Evolutionary conservation across 164 flowering plant species (phyloP).

Genomic region (Platanus orientalis): DNA sequence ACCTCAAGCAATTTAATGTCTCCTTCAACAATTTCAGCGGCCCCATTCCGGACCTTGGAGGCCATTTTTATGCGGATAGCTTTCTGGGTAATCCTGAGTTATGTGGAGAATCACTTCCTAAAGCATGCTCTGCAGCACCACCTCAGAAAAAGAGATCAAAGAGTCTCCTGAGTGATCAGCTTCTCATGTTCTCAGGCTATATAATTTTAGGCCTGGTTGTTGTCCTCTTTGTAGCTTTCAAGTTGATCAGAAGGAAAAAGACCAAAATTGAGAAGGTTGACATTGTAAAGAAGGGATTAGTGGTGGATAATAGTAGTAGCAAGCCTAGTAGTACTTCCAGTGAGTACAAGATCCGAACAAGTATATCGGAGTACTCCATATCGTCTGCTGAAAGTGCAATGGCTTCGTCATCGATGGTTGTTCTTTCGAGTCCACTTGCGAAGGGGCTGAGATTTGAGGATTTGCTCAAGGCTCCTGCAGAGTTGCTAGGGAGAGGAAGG

Average conservation of each 20-base stretch:
- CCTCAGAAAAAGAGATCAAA: conserved; percentile 16
- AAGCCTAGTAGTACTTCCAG: conserved; percentile 19
- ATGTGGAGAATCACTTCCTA: conserved; percentile 44
- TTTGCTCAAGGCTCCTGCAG: conserved; percentile 65
- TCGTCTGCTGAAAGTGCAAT: conserved; percentile 34
- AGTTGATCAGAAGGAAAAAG: conserved; percentile 18
- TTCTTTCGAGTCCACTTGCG: conserved; percentile 36
- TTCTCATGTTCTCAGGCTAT: conserved; percentile 49
- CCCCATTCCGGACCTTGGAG: conserved; percentile 31
- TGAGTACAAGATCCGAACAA: conserved; percentile 25
- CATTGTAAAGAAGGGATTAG: conserved; percentile 17
- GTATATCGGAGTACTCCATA: conserved; percentile 30
- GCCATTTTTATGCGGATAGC: conserved; percentile 20
- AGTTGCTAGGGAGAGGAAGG: conserved; percentile 62
- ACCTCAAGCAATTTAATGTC: too few relatives aligned
- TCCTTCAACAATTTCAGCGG: conserved; percentile 51
- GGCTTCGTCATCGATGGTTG: conserved; percentile 33
- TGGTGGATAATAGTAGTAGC: conserved; percentile 16
- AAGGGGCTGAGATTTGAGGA: conserved; percentile 57
- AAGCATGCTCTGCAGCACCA: conserved; percentile 25
- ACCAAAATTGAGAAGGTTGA: conserved; percentile 13
- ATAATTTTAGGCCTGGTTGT: conserved; percentile 24
- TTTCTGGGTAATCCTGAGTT: conserved; percentile 36
- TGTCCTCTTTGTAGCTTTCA: conserved; percentile 17
- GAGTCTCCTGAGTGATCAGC: conserved; percentile 10